Conservation (phyloP, 1,284 basidiomycete species). For the Jaminaea rosea region DNA sequence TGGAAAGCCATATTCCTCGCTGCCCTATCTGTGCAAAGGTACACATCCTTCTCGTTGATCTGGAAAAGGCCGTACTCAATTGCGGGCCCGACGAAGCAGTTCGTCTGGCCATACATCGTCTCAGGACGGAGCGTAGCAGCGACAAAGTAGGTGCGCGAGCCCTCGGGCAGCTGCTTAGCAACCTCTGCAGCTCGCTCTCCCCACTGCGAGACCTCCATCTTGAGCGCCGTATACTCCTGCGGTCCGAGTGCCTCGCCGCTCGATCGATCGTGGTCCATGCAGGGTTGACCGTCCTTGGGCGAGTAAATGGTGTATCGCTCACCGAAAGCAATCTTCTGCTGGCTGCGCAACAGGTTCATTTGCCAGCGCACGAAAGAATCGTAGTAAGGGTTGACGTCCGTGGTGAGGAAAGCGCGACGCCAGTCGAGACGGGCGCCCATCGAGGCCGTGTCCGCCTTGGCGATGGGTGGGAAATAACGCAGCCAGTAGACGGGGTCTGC, state of each 20-base stretch:
- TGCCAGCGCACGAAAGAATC: slow-evolving; percentile 98
- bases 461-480: slow-evolving; percentile 91
- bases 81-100: slow-evolving; percentile 85
- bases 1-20: slow-evolving; percentile 98
- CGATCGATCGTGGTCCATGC: slow-evolving; percentile 98
- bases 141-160: slow-evolving; percentile 78
- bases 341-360: slow-evolving; percentile 76
- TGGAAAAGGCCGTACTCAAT: slow-evolving; percentile 85
- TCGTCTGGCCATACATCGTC: slow-evolving; percentile 97
- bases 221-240: slow-evolving; percentile 90
- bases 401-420: slow-evolving; percentile 90
- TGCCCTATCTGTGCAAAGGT: slow-evolving; percentile 77
- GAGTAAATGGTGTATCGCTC: slow-evolving; percentile 98
- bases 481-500: slow-evolving; percentile 89
- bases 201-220: slow-evolving; percentile 76
- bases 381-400: slow-evolving; percentile 92
- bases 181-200: slow-evolving; percentile 56
- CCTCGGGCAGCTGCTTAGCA: slow-evolving; percentile 54
- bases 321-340: slow-evolving; percentile 62
- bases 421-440: slow-evolving; percentile 95
- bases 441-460: slow-evolving; percentile 67
- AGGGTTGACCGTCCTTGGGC: slow-evolving; percentile 97
- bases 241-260: slow-evolving; percentile 92
- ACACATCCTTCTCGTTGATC: slow-evolving; percentile 63
- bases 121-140: slow-evolving; percentile 94